Percentiles rank a stretch among this genome's conserved stretches.
Conservation (phyloP, 768 basidiomycete genomes). For the Cystofilobasidium ferigula region DNA sequence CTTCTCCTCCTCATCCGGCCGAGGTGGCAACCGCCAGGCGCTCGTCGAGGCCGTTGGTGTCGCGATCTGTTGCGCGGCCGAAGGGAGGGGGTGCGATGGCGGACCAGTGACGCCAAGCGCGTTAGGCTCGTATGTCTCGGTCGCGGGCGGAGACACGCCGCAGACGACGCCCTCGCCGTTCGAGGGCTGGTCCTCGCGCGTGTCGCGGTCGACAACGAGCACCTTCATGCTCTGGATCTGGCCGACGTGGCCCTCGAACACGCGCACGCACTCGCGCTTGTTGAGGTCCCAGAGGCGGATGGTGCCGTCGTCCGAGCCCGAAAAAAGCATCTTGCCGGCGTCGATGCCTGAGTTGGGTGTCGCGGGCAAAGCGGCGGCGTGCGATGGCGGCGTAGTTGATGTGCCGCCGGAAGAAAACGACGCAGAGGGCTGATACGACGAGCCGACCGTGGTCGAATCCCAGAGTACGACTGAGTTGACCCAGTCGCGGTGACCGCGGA, state of each 20-base stretch:
- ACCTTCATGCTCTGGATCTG: constrained; percentile 88
- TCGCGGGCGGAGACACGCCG: constrained; percentile 23
- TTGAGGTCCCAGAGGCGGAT: constrained; percentile 91
- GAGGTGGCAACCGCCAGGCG: neutral
- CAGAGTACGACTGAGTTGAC: constrained; percentile 90
- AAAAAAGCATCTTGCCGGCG: constrained; percentile 85
- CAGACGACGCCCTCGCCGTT: constrained; percentile 37
- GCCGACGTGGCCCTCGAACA: constrained; percentile 79
- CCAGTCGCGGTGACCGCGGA: constrained; percentile 90
- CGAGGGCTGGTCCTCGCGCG: constrained; percentile 37
- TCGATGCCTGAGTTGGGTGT: constrained; percentile 9
- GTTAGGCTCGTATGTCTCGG: constrained; percentile 10
- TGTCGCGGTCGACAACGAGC: constrained; percentile 47
- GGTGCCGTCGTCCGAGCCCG: constrained; percentile 85
- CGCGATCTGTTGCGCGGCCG: constrained; percentile 18
- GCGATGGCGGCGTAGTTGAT: constrained; percentile 1
- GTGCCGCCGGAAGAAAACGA: constrained; percentile 32
- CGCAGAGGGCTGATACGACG: constrained; percentile 19
- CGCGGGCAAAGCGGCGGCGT: neutral
- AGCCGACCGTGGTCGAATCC: constrained; percentile 48
- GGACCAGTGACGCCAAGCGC: constrained; percentile 30
- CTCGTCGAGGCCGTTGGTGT: constrained; percentile 3
- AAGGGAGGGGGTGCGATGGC: constrained; percentile 7
- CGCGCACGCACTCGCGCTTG: constrained; percentile 63
- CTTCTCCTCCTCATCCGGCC: constrained; percentile 29